Conservation (phyloP, 148 eudicot genomes). For the Rheum nobile region DNA sequence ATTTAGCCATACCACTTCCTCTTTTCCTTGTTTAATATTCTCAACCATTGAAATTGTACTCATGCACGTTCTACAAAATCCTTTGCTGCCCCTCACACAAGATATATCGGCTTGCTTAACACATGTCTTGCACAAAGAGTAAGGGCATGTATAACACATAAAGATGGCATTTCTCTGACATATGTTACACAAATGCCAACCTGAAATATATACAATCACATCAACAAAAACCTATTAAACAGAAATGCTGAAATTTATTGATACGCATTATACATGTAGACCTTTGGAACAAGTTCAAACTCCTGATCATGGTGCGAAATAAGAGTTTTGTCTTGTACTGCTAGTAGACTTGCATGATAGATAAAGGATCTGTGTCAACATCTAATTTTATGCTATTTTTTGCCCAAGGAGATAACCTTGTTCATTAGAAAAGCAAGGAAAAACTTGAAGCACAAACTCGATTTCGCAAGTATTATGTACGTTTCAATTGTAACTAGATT, state of each 20-base stretch:
- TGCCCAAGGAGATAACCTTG: background rate
- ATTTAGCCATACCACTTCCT: constrained; percentile 50
- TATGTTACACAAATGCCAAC: constrained; percentile 91
- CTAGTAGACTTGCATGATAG: background rate
- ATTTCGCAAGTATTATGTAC: background rate
- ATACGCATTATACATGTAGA: background rate
- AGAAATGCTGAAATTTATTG: background rate
- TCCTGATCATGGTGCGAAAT: background rate
- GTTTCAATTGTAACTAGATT: background rate
- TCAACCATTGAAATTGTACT: constrained; percentile 68
- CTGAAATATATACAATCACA: constrained; percentile 37
- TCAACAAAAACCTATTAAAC: background rate
- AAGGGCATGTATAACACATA: constrained; percentile 92
- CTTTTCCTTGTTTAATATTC: constrained; percentile 46
- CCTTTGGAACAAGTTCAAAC: background rate
- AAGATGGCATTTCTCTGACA: constrained; percentile 74
- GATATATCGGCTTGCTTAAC: constrained; percentile 56
- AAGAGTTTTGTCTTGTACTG: background rate
- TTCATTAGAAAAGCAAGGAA: background rate
- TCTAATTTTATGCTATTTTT: background rate
- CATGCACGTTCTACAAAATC: constrained; percentile 83
- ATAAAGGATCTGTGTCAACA: background rate
- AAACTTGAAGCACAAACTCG: background rate
- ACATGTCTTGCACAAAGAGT: constrained; percentile 86
- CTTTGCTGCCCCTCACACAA: constrained; percentile 71